Evolutionary conservation across 345 rosid species (phyloP), one percentile per base, ranked within the genome.

Genomic region (Luvunga scandens): DNA sequence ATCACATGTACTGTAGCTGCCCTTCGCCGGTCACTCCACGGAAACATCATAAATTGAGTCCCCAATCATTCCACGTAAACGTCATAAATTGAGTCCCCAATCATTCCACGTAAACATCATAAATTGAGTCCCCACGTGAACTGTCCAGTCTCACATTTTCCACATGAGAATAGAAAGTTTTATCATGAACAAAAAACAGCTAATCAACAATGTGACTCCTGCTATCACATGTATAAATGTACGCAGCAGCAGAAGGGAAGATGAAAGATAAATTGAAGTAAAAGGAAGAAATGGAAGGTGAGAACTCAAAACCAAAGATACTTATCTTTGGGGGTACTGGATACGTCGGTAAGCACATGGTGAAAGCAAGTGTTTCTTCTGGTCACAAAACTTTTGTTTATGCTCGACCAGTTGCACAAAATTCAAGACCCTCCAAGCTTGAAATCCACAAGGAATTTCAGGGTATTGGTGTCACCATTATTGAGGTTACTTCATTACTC

Each of bases 251-350:
- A 2, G 1, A 24, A 10, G 3, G 24, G 48, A 38, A 1, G 18
- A 36, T 36, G 13, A 7, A 21, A 65, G 9, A 33, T 7, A 6
- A 9, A 21, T 4, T 28, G 2, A 56, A 22, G 42, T 33, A 31
- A 63, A 50, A 22, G 6, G 68, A 45, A 66, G 68, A 9, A 42
- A 71, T 79, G 75, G 80, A 24, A 14, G 75, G 1, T 50, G 62
- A 34, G 66, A 21, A 4, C 6, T 19, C 45, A 65, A 28, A 18
- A 13, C 69, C 79, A 67, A 79, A 77, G 59, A 83, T 85, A 27
- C 81, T 84, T n/a, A 48, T 85, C 7, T 82, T 85, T 22, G 87
- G 89, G 1, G 86, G 85, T 79, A 82, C 82, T 2, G 90, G 86
- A 14, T 84, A 88, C 75, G 14, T 86, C 0, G 89, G 89, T 19